Evolutionary conservation across 257 asterid genomes (phyloP).

Genomic region (Rhazya stricta): DNA sequence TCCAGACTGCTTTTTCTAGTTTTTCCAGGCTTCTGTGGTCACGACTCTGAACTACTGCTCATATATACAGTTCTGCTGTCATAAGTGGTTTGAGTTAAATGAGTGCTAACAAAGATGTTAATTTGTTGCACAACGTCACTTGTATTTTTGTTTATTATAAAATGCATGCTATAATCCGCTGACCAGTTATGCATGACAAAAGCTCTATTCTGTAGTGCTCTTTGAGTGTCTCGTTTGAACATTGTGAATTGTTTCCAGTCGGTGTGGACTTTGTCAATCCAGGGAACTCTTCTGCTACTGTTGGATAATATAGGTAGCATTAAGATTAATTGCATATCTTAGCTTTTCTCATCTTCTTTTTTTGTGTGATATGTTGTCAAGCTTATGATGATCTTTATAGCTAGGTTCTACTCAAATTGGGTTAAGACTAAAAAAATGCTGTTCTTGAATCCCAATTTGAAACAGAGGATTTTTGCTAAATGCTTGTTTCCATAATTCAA

Average conservation of each 20-base stretch:
- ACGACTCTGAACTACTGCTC: neutral
- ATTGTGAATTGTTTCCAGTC: neutral
- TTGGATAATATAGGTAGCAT: neutral
- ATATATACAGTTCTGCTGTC: neutral
- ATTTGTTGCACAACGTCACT: neutral
- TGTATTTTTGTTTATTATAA: neutral
- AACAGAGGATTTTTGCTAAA: neutral
- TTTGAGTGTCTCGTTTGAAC: neutral
- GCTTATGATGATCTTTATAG: too few relatives aligned
- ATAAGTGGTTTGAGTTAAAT: neutral
- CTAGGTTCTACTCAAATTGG: neutral
- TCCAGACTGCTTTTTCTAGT: neutral
- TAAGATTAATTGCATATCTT: neutral
- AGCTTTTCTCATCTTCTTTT: too few relatives aligned
- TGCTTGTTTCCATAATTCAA: neutral
- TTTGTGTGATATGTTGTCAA: too few relatives aligned
- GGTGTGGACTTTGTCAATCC: neutral
- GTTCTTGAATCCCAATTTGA: neutral
- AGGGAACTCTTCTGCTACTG: neutral
- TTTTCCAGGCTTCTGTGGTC: neutral
- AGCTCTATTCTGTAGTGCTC: neutral
- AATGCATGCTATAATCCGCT: neutral
- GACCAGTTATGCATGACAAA: constrained; percentile 1
- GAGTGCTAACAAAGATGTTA: neutral
- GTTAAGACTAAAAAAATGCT: neutral